These are phyloP conservation scores for Candida manassasensis DNA, from an alignment of 805 yeast species.

Conservation along the genomic window DNA sequence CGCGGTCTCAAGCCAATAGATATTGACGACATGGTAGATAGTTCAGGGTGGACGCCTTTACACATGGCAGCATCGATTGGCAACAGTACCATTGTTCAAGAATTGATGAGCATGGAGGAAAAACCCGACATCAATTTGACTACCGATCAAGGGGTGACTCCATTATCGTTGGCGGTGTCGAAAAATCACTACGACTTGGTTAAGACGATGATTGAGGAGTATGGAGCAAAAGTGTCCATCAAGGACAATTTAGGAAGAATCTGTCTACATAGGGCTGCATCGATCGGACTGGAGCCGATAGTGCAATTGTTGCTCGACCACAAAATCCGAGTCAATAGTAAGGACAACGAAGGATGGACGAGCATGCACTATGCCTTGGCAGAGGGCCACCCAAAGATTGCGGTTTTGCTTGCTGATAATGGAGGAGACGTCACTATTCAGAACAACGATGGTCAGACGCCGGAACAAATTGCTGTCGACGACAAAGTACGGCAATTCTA, in stretches of 20 bases:
- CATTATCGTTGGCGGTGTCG: slow-evolving; percentile 71
- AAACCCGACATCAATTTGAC: slow-evolving; percentile 56
- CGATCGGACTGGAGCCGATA: slow-evolving; percentile 61
- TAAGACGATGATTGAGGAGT: slow-evolving; percentile 44
- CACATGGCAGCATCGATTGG: slow-evolving; percentile 84
- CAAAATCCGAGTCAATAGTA: slow-evolving; percentile 61
- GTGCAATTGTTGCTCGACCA: slow-evolving; percentile 51
- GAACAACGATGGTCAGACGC: slow-evolving; percentile 47
- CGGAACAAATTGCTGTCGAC: slow-evolving; percentile 33
- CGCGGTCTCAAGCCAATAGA: slow-evolving; percentile 39
- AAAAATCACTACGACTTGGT: slow-evolving; percentile 58
- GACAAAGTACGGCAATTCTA: slow-evolving; percentile 25
- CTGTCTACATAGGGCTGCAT: slow-evolving; percentile 79
- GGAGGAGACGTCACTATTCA: slow-evolving; percentile 60
- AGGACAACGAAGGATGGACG: slow-evolving; percentile 76
- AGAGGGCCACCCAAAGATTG: slow-evolving; percentile 83
- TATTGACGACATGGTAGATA: slow-evolving; percentile 65
- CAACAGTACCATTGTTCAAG: slow-evolving; percentile 45
- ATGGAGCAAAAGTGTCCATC: slow-evolving; percentile 56
- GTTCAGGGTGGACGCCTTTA: slow-evolving; percentile 82
- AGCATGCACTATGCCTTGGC: slow-evolving; percentile 86
- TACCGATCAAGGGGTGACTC: slow-evolving; percentile 68
- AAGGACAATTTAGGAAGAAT: slow-evolving; percentile 65
- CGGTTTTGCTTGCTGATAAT: slow-evolving; percentile 50
- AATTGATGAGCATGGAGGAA: slow-evolving; percentile 45